Evolutionary conservation across 2,329 filamentous ascomycete genomes (phyloP).

Genomic region (Xylariaceae sp.): DNA sequence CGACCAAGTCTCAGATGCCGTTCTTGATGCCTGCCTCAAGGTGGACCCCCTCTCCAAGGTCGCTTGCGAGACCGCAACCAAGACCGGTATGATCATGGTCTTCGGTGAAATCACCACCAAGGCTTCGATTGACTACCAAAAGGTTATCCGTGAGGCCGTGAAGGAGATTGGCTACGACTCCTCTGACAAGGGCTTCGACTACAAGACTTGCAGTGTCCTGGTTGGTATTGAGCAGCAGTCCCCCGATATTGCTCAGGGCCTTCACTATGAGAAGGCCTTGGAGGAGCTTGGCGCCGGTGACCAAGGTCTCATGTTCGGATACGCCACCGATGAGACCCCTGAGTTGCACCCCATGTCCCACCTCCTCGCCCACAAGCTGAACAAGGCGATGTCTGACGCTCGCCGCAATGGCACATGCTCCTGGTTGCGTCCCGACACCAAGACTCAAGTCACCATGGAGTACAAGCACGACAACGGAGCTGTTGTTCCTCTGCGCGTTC

Average conservation of each 20-base stretch:
- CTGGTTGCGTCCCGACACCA: slow-evolving; percentile 97
- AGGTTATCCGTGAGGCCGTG: slow-evolving; percentile 88
- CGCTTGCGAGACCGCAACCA: slow-evolving; percentile 98
- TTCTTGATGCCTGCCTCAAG: slow-evolving; percentile 94
- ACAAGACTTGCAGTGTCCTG: slow-evolving; percentile 98
- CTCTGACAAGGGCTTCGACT: slow-evolving; percentile 97
- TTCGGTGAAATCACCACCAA: slow-evolving; percentile 99
- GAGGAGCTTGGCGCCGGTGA: slow-evolving; percentile 98
- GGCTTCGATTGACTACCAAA: slow-evolving; percentile 94
- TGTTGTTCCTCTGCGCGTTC: slow-evolving; percentile 83
- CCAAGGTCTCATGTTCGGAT: slow-evolving; percentile 99
- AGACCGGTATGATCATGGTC: slow-evolving; percentile 99
- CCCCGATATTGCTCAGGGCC: slow-evolving; percentile 96
- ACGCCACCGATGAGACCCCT: slow-evolving; percentile 98
- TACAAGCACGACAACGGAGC: slow-evolving; percentile 95
- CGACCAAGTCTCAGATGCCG: slow-evolving; percentile 96
- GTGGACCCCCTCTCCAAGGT: slow-evolving; percentile 98
- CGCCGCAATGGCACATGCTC: slow-evolving; percentile 81
- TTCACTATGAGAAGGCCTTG: slow-evolving; percentile 94
- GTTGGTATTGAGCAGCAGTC: slow-evolving; percentile 99
- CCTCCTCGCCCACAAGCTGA: slow-evolving; percentile 93
- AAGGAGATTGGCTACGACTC: slow-evolving; percentile 98
- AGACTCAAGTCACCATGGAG: slow-evolving; percentile 99
- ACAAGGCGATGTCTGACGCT: slow-evolving; percentile 86
- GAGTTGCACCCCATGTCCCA: slow-evolving; percentile 94